Evolutionary conservation across 768 basidiomycete genomes (phyloP).

Genomic region (Serendipita sp.): DNA sequence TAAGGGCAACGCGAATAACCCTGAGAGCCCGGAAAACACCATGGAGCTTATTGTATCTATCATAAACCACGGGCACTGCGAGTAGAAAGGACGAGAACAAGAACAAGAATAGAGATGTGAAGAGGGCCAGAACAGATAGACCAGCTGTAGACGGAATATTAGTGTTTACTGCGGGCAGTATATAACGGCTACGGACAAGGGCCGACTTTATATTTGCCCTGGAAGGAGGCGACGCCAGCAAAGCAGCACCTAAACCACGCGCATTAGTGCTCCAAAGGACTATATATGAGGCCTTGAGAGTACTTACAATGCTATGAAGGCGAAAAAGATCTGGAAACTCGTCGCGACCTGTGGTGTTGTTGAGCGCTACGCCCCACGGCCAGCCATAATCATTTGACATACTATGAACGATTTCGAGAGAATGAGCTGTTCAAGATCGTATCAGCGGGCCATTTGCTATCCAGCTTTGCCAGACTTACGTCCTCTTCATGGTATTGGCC

Average conservation of each 20-base stretch:
- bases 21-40: constrained; percentile 65
- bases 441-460: background rate
- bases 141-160: constrained; percentile 40
- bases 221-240: constrained; percentile 76
- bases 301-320: constrained; percentile 59
- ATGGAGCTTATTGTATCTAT: constrained; percentile 69
- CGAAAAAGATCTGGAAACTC: constrained; percentile 73
- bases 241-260: constrained; percentile 47
- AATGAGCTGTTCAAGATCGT: background rate
- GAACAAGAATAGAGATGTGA: constrained; percentile 57
- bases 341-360: constrained; percentile 35
- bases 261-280: background rate
- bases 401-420: background rate
- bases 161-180: background rate
- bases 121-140: constrained; percentile 70
- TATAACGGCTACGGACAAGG: constrained; percentile 39
- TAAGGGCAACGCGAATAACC: constrained; percentile 70
- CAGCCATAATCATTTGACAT: constrained; percentile 35
- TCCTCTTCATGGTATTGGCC: constrained; percentile 1
- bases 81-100: constrained; percentile 59
- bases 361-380: constrained; percentile 74
- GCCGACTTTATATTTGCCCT: constrained; percentile 67
- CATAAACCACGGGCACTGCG: constrained; percentile 60
- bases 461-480: background rate
- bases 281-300: background rate